These are phyloP conservation scores for Venturia aucupariae DNA, from an alignment of 2,329 filamentous ascomycete genomes.

Conservation along the genomic window DNA sequence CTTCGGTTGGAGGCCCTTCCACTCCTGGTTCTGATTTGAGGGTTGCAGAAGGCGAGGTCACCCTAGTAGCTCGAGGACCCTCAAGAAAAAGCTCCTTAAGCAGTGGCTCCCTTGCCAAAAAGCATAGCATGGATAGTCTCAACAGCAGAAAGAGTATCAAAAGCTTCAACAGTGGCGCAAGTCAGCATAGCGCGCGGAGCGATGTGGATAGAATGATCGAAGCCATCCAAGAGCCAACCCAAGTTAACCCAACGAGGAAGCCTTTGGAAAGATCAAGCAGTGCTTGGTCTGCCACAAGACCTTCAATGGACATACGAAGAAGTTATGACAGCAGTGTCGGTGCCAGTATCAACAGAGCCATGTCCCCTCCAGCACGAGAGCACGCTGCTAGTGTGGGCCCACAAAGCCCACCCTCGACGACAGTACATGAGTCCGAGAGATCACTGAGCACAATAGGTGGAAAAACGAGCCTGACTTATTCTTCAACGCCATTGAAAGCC, in stretches of 20 bases:
- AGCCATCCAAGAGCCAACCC: constrained; percentile 54
- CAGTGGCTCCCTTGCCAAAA: constrained; percentile 20
- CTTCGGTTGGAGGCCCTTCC: background rate
- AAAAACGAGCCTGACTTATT: background rate
- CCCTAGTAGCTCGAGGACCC: constrained; percentile 46
- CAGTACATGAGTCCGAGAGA: constrained; percentile 36
- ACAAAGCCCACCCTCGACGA: constrained; percentile 28
- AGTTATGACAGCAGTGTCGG: constrained; percentile 16
- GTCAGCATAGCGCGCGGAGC: constrained; percentile 39
- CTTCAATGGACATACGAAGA: constrained; percentile 16
- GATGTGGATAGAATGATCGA: constrained; percentile 64
- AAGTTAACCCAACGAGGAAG: constrained; percentile 18
- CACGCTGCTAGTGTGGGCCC: constrained; percentile 37
- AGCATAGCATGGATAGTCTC: constrained; percentile 21
- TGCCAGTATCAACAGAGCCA: background rate
- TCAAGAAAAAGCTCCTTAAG: constrained; percentile 15
- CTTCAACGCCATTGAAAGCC: background rate
- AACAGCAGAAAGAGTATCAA: constrained; percentile 18
- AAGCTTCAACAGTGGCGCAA: constrained; percentile 34
- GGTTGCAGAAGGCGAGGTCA: constrained; percentile 43
- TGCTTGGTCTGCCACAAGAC: constrained; percentile 10
- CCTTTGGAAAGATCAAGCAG: background rate
- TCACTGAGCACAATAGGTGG: background rate
- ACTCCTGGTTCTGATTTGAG: constrained; percentile 15
- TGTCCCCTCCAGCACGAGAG: constrained; percentile 22